phyloP scores from a whole-genome alignment of 163 green algal genomes.

The Scenedesmus sp. region DNA sequence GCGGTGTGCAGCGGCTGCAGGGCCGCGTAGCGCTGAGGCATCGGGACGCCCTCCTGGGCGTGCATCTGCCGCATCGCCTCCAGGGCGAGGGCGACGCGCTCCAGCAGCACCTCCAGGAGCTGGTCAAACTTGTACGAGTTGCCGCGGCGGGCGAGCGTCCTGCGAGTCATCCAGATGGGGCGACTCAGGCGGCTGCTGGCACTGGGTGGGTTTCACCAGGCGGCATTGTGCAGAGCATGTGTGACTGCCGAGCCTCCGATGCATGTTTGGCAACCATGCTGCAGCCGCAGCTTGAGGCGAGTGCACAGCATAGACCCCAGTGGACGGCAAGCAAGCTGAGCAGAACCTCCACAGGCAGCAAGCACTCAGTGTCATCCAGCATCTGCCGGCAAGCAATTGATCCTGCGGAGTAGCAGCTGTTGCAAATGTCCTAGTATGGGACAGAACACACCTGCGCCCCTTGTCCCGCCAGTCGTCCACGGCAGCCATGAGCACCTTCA shows the following conservation, averaged over 20 bases:
- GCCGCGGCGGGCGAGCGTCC: neutral
- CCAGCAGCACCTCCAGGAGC: conserved; percentile 15
- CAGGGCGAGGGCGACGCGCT: conserved; percentile 12
- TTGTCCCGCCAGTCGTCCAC: conserved; percentile 37
- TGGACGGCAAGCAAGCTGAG: no score
- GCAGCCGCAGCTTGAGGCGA: no score
- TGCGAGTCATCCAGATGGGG: no score
- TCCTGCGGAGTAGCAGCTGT: neutral
- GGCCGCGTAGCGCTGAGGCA: conserved; percentile 18
- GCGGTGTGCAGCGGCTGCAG: conserved; percentile 38
- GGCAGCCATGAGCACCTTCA: conserved; percentile 10
- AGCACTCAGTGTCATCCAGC: no score
- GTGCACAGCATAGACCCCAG: no score
- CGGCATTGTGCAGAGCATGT: no score
- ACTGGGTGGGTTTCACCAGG: no score
- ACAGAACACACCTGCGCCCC: neutral
- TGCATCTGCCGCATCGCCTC: conserved; percentile 51
- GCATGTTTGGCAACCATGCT: no score
- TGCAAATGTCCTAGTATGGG: neutral
- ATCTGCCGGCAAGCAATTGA: no score
- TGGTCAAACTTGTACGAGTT: conserved; percentile 23
- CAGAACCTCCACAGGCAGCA: no score
- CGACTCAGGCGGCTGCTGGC: no score
- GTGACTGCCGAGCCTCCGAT: no score
- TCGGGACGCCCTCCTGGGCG: neutral